Conservation (phyloP, 805 yeast species). For the Kurtzmaniella cleridarum region DNA sequence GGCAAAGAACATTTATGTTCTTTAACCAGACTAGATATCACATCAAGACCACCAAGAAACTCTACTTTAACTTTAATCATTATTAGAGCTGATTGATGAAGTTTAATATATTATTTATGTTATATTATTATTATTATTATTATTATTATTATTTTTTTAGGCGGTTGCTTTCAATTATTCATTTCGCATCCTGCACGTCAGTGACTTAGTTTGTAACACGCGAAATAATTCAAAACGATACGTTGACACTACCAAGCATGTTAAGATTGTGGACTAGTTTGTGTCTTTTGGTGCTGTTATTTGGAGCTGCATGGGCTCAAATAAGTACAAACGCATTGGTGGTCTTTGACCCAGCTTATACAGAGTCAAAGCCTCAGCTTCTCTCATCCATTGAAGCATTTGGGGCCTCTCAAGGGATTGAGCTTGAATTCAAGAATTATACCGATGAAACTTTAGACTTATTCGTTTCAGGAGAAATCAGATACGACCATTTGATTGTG, state of each 20-base stretch:
- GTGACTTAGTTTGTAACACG: too few species aligned
- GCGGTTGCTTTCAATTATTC: too few species aligned
- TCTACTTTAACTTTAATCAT: conserved; percentile 35
- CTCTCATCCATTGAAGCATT: conserved; percentile 19
- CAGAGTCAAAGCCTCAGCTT: conserved; percentile 15
- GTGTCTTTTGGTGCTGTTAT: too few species aligned
- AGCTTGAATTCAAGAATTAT: conserved; percentile 19
- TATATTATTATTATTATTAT: too few species aligned
- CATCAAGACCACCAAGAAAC: conserved; percentile 77
- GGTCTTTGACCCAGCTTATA: conserved; percentile 25
- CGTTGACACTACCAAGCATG: too few species aligned
- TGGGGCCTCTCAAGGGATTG: conserved; percentile 8
- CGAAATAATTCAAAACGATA: too few species aligned
- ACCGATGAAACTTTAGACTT: conserved; percentile 17
- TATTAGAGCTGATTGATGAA: too few species aligned
- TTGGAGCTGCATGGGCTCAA: not conserved
- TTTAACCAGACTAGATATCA: conserved; percentile 58
- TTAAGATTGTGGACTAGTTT: too few species aligned
- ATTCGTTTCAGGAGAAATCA: conserved; percentile 18
- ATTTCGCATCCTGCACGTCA: too few species aligned
- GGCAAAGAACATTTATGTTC: conserved; percentile 43
- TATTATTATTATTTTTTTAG: too few species aligned
- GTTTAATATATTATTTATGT: too few species aligned
- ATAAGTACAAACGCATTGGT: conserved; percentile 18
- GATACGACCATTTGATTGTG: conserved; percentile 26